Evolutionary conservation across 495 filamentous ascomycete species (phyloP).

Genomic region (Trichoderma asperelloides): DNA sequence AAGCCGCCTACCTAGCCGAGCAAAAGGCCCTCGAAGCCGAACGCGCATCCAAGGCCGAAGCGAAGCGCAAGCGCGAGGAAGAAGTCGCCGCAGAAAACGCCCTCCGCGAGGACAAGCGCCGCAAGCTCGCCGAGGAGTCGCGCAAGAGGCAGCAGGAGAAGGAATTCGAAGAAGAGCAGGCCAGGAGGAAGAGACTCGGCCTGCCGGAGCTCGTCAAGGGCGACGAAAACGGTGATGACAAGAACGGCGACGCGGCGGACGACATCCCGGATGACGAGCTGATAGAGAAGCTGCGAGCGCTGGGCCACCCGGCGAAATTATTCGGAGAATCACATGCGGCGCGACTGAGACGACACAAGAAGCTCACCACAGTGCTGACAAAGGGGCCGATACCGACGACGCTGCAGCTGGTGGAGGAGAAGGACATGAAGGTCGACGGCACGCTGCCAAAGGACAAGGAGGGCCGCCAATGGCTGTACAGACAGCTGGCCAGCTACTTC

Average conservation of each 20-base stretch:
- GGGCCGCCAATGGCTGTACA: slow-evolving; percentile 58
- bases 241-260: slow-evolving; percentile 36
- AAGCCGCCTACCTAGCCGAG: slow-evolving; percentile 71
- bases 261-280: slow-evolving; percentile 71
- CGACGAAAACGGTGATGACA: slow-evolving; percentile 12
- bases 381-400: slow-evolving; percentile 56
- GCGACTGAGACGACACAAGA: slow-evolving; percentile 59
- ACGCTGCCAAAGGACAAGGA: slow-evolving; percentile 50
- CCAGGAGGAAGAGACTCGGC: slow-evolving; percentile 45
- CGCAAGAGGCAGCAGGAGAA: slow-evolving; percentile 58
- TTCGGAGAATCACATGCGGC: slow-evolving; percentile 78
- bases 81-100: slow-evolving; percentile 62
- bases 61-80: slow-evolving; percentile 87
- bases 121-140: slow-evolving; percentile 71
- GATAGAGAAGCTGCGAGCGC: slow-evolving; percentile 50
- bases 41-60: slow-evolving; percentile 53
- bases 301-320: slow-evolving; percentile 63
- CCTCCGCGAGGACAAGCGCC: slow-evolving; percentile 70
- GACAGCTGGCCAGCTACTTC: slow-evolving; percentile 88
- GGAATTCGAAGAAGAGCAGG: slow-evolving; percentile 47
- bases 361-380: slow-evolving; percentile 42
- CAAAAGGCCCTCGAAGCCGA: slow-evolving; percentile 60
- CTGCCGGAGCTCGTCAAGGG: slow-evolving; percentile 58
- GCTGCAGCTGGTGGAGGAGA: slow-evolving; percentile 65
- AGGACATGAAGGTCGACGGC: slow-evolving; percentile 72